Base-by-base conservation (phyloP, 768 basidiomycete species). In the Phaffia australis region DNA sequence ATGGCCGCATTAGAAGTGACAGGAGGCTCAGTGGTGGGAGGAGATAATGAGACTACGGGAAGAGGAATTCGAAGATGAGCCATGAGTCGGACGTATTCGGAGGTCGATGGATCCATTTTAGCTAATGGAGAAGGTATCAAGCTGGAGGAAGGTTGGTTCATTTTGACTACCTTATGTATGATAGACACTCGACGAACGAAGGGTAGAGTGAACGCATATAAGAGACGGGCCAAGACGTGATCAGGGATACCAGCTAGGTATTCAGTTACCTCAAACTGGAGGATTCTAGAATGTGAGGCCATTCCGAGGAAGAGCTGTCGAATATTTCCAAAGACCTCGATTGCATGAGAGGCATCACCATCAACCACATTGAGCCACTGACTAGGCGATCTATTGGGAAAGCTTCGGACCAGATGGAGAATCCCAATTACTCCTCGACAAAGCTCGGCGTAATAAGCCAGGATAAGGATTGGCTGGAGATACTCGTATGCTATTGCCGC, bases 401-500 rank as follows among this genome's bases (percentile, higher is more conserved):
- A 69, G 46, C 47, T 51, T 14, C 67, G 68, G 66, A 89, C 79
- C 29, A 88, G 80, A 69, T 87, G 87, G n/a, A 89, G 84, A 52
- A 97, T 78, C 0, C 88, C 88, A 56, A 98, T 83, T 71, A 89
- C 87, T 3, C 85, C 85, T 3, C 92, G 86, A 1, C 89, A 87
- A 57, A 99, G 80, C 70, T 86, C 86, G 5, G 89, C 89, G 73
- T 95, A 97, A 76, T 93, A 98, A 1, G 86, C 83, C 71, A 97
- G 81, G 49, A 88, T 80, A n/a, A 91, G 81, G 55, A 94, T 86
- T 71, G 95, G 87, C 42, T 87, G 84, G 30, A 99, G 81, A 74
- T 91, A 87, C 69, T 92, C 88, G 0, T 91, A 93, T 0, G 87
- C 85, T 55, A 95, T 85, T 1, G 88, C 87, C 0, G 93, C 92